Evolutionary conservation across 192 early-diverging fungal genomes (phyloP), one percentile per base, ranked within the genome.

Genomic region (Coemansia sp.): DNA sequence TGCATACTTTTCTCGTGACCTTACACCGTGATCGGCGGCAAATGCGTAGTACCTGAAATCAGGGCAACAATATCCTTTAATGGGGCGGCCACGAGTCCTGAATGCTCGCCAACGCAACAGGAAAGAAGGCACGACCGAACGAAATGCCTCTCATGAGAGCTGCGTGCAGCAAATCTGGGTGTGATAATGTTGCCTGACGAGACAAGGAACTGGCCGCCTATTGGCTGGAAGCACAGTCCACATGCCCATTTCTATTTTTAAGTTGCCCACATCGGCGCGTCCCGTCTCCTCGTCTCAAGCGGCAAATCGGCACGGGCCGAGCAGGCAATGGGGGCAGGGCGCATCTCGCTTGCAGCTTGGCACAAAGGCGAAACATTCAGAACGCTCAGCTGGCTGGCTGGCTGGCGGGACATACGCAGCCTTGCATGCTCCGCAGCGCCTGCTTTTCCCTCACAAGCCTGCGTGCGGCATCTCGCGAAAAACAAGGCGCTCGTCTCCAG

Each of bases 191-290:
- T n/a, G 15, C 52, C 12, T 12, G 24, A 12, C 52, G 28, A 54
- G 52, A 54, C 52, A 54, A 54, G 52, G 52, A 54, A 17, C 52
- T 11, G 52, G 52, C 25, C 5, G 52, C n/a, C 28, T 11, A 54
- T 54, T 54, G 52, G 52, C 52, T 54, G 15, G 25, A 48, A 24
- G 52, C 24, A 31, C 25, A n/a, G 11, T 17, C 15, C 47, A 60
- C 59, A 60, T 60, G 59, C 24, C 3, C 46, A 12, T 54, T 54
- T 48, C 59, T 60, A 60, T 60, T 60, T 60, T 60, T 60, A 60
- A 49, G n/a, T 28, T 60, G 42, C 36, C 36, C 25, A 20, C 48
- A 28, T 28, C 44, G 26, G 20, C 47, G 17, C 26, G 42, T 28
- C 26, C 15, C 28, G 18, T 60, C 48, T 60, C 59, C 59, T 49